Evolutionary conservation across 2,329 filamentous ascomycete genomes (phyloP).

Genomic region (Onygenales sp.): DNA sequence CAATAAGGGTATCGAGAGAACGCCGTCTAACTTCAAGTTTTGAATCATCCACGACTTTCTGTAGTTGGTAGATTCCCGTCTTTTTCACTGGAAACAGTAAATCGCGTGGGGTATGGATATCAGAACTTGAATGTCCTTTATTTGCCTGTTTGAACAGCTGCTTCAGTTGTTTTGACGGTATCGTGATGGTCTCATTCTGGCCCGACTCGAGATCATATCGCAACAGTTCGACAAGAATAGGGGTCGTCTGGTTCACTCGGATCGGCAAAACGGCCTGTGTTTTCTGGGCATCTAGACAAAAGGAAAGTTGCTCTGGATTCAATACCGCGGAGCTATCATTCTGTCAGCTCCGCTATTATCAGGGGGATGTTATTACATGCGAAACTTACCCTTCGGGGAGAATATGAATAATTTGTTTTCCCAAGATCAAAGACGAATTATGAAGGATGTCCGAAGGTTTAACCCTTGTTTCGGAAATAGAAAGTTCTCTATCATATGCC

Average conservation of each 20-base stretch:
- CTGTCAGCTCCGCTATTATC: slow-evolving; percentile 17
- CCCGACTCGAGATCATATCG: slow-evolving; percentile 77
- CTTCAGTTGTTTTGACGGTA: slow-evolving; percentile 65
- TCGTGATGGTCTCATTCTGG: slow-evolving; percentile 66
- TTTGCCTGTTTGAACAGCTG: slow-evolving; percentile 62
- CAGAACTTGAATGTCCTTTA: slow-evolving; percentile 43
- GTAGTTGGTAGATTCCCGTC: slow-evolving; percentile 75
- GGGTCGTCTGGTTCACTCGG: slow-evolving; percentile 86
- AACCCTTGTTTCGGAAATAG: slow-evolving; percentile 86
- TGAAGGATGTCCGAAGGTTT: slow-evolving; percentile 80
- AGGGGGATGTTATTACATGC: background rate
- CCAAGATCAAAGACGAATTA: slow-evolving; percentile 87
- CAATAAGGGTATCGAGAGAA: slow-evolving; percentile 69
- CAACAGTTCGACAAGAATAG: slow-evolving; percentile 78
- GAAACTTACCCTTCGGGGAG: slow-evolving; percentile 70
- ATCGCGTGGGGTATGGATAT: slow-evolving; percentile 49
- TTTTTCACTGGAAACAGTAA: slow-evolving; percentile 72
- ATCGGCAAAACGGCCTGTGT: slow-evolving; percentile 64
- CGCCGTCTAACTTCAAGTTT: slow-evolving; percentile 82
- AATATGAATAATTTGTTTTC: slow-evolving; percentile 96
- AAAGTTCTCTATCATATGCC: slow-evolving; percentile 84
- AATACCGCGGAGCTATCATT: slow-evolving; percentile 62
- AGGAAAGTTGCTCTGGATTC: slow-evolving; percentile 70
- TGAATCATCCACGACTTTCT: slow-evolving; percentile 81
- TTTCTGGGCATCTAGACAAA: slow-evolving; percentile 63